Conservation (phyloP, 441 rosid genomes). For the Adansonia grandidieri region DNA sequence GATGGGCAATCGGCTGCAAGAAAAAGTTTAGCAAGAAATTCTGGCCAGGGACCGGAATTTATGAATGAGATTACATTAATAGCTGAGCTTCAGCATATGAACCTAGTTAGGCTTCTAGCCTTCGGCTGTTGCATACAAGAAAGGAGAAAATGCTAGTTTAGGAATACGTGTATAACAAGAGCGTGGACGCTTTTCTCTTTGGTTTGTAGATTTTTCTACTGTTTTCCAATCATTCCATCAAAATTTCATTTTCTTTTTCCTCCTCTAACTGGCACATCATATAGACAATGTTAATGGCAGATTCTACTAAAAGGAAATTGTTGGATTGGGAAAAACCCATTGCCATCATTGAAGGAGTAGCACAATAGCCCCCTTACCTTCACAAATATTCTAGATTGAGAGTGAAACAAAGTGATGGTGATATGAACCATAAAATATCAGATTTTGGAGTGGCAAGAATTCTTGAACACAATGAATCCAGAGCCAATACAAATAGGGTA, state of each 20-base stretch:
- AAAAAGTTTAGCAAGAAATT: constrained; percentile 34
- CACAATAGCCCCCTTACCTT: constrained; percentile 29
- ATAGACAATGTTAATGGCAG: constrained; percentile 15
- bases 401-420: not conserved
- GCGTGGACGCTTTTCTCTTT: constrained; percentile 30
- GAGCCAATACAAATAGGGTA: constrained; percentile 3
- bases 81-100: constrained; percentile 35
- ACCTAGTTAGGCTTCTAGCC: constrained; percentile 31
- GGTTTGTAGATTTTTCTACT: constrained; percentile 19
- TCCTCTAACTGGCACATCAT: not conserved
- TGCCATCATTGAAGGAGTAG: constrained; percentile 27
- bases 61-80: constrained; percentile 33
- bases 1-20: constrained; percentile 34
- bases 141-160: not conserved
- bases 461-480: not conserved
- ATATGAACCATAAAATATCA: not conserved
- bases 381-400: constrained; percentile 27
- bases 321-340: constrained; percentile 26
- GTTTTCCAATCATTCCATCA: not conserved
- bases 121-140: not conserved
- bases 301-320: constrained; percentile 12
- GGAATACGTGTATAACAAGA: constrained; percentile 29
- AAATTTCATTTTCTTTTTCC: not conserved
- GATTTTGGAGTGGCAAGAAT: constrained; percentile 1
- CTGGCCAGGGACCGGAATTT: constrained; percentile 36